Evolutionary conservation across 2,329 filamentous ascomycete species (phyloP).

Genomic region (Ophiocordyceps camponoti-saundersi): DNA sequence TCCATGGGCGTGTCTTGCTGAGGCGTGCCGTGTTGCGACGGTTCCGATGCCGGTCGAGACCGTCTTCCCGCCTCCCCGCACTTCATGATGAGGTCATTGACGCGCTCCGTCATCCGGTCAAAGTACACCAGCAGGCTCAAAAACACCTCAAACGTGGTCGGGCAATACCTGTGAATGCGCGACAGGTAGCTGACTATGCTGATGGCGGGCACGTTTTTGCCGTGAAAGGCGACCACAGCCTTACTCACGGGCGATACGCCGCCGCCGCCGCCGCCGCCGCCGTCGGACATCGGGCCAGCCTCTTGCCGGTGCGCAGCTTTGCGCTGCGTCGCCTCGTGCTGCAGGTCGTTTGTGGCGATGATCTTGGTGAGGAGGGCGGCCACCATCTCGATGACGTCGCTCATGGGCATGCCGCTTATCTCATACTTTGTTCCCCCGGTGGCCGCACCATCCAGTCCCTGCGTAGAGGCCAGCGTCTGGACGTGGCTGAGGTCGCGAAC

Average conservation of each 20-base stretch:
- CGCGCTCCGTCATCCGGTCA: slow-evolving; percentile 93
- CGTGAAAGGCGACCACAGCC: slow-evolving; percentile 83
- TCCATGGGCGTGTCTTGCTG: slow-evolving; percentile 14
- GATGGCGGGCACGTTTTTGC: slow-evolving; percentile 94
- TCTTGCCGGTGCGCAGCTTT: slow-evolving; percentile 42
- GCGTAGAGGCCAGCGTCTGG: slow-evolving; percentile 69
- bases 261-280: slow-evolving; percentile 50
- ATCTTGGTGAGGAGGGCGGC: slow-evolving; percentile 93
- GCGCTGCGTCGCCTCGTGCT: slow-evolving; percentile 81
- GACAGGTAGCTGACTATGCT: slow-evolving; percentile 91
- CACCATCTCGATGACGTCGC: slow-evolving; percentile 98
- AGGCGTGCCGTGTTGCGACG: no score
- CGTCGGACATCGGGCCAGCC: slow-evolving; percentile 27
- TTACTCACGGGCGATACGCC: slow-evolving; percentile 37
- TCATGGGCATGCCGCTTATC: slow-evolving; percentile 93
- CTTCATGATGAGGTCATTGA: slow-evolving; percentile 66
- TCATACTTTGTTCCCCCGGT: slow-evolving; percentile 57
- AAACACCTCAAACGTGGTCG: slow-evolving; percentile 96
- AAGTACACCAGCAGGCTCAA: slow-evolving; percentile 92
- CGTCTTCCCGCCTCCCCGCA: slow-evolving; percentile 35
- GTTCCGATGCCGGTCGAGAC: neutral
- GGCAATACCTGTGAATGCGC: slow-evolving; percentile 96
- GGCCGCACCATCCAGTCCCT: slow-evolving; percentile 41
- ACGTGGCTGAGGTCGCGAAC: slow-evolving; percentile 85
- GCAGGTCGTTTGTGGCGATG: slow-evolving; percentile 85